These are phyloP conservation scores for Cladosporium sp. DNA, from an alignment of 2,329 filamentous ascomycete genomes.

Conservation along the genomic window DNA sequence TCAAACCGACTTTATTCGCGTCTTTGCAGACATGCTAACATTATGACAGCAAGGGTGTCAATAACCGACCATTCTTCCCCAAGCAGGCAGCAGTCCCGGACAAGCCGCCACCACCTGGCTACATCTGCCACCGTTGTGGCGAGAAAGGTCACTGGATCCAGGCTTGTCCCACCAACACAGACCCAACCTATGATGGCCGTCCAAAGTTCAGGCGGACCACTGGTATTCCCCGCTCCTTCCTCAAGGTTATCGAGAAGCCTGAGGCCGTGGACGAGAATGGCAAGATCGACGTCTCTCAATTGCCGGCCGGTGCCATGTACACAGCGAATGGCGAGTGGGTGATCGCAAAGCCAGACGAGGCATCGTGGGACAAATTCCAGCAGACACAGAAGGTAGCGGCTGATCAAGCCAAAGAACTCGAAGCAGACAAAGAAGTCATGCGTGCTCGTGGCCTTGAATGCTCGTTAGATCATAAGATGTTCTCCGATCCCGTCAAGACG, in stretches of 20 bases:
- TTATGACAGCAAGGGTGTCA: constrained; percentile 15
- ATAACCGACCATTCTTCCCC: constrained; percentile 21
- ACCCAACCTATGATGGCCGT: constrained; percentile 91
- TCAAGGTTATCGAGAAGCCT: constrained; percentile 94
- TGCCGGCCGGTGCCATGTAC: constrained; percentile 89
- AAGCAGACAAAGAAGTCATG: constrained; percentile 79
- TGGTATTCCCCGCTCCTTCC: constrained; percentile 90
- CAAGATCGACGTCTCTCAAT: constrained; percentile 75
- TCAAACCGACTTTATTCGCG: neutral
- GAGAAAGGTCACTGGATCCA: constrained; percentile 99
- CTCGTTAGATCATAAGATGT: constrained; percentile 95
- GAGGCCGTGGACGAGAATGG: constrained; percentile 71
- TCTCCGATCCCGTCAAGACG: constrained; percentile 98
- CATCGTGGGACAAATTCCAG: constrained; percentile 95
- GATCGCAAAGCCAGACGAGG: constrained; percentile 91
- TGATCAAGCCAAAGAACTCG: constrained; percentile 71
- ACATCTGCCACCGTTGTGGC: constrained; percentile 93
- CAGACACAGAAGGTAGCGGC: constrained; percentile 87
- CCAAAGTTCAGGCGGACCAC: constrained; percentile 94
- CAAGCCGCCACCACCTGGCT: constrained; percentile 88
- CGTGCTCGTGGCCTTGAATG: constrained; percentile 88
- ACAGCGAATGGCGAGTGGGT: constrained; percentile 98
- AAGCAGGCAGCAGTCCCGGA: constrained; percentile 81
- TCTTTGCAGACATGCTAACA: constrained; percentile 21
- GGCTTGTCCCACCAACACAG: constrained; percentile 95